These are phyloP conservation scores for Gardenia jasminoides DNA, from an alignment of 257 asterid species.

Conservation along the genomic window DNA sequence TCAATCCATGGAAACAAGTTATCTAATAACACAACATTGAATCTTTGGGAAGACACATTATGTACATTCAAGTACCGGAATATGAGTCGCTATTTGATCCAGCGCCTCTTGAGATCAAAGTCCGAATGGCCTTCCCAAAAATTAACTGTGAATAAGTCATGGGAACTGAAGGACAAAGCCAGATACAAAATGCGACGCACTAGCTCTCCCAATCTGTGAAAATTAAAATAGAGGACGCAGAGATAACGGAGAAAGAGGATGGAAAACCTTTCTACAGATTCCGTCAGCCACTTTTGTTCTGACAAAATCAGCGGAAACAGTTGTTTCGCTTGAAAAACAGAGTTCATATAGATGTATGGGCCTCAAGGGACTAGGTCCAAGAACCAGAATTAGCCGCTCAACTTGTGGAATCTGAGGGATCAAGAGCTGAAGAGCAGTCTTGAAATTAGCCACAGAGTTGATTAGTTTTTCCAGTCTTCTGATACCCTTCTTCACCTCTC, in stretches of 20 bases:
- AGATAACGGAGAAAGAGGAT: background rate
- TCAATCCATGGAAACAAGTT: slow-evolving; percentile 4
- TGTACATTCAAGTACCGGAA: slow-evolving; percentile 43
- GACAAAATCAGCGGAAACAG: slow-evolving; percentile 42
- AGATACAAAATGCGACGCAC: background rate
- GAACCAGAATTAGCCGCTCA: slow-evolving; percentile 56
- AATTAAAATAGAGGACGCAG: background rate
- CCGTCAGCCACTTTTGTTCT: slow-evolving; percentile 60
- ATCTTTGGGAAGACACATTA: background rate
- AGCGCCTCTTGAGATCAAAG: slow-evolving; percentile 78
- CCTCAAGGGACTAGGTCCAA: slow-evolving; percentile 89
- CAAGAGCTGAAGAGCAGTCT: slow-evolving; percentile 61
- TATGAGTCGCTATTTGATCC: slow-evolving; percentile 59
- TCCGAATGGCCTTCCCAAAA: slow-evolving; percentile 69
- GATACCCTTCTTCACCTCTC: slow-evolving; percentile 85
- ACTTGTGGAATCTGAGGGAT: slow-evolving; percentile 54
- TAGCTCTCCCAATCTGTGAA: background rate
- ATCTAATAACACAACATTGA: slow-evolving; percentile 5
- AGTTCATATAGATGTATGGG: slow-evolving; percentile 78
- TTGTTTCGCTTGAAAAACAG: slow-evolving; percentile 45
- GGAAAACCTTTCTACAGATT: slow-evolving; percentile 70
- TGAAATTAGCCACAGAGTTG: slow-evolving; percentile 52
- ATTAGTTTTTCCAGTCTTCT: slow-evolving; percentile 72
- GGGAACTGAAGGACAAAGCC: background rate
- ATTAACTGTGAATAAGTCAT: background rate